A percentile compares a stretch with the other conserved stretches of the same genome.
Conservation (phyloP, 169 alveolate genomes). For the Eimeria mitis region DNA sequence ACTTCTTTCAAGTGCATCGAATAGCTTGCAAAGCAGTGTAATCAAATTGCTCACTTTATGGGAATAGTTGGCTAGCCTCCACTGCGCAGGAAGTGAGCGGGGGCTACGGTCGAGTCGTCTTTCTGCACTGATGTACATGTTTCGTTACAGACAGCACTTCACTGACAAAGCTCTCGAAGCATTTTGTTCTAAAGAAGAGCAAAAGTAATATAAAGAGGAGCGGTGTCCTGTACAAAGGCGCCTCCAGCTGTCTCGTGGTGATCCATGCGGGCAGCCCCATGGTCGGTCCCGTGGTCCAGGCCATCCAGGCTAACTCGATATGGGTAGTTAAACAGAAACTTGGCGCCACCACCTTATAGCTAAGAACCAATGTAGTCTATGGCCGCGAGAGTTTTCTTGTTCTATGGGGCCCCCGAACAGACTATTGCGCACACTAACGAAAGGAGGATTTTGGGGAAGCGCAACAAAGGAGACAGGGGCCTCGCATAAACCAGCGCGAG, state of each 20-base stretch:
- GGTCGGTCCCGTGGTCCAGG: constrained; percentile 35
- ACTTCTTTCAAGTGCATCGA: neutral
- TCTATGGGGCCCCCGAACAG: neutral
- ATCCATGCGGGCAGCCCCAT: constrained; percentile 64
- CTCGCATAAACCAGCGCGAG: neutral
- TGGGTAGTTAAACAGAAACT: neutral
- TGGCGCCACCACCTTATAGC: neutral
- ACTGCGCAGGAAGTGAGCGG: neutral
- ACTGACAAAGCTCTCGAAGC: neutral
- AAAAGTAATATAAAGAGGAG: neutral
- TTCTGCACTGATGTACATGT: neutral
- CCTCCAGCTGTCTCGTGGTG: neutral
- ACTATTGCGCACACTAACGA: neutral
- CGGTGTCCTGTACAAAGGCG: neutral
- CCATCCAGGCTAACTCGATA: constrained; percentile 4
- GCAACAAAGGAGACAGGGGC: constrained; percentile 19
- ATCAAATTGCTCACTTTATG: neutral
- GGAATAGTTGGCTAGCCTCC: neutral
- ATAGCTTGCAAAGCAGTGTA: neutral
- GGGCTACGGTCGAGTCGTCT: neutral
- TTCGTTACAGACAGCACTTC: neutral
- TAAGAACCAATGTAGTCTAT: neutral
- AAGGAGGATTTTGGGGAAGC: neutral
- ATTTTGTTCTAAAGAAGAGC: neutral
- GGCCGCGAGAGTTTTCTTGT: neutral